Percentiles rank a stretch among this genome's conserved stretches.
Evolutionary conservation across 164 flowering plant genomes (phyloP).

Genomic region (Vitis amurensis): DNA sequence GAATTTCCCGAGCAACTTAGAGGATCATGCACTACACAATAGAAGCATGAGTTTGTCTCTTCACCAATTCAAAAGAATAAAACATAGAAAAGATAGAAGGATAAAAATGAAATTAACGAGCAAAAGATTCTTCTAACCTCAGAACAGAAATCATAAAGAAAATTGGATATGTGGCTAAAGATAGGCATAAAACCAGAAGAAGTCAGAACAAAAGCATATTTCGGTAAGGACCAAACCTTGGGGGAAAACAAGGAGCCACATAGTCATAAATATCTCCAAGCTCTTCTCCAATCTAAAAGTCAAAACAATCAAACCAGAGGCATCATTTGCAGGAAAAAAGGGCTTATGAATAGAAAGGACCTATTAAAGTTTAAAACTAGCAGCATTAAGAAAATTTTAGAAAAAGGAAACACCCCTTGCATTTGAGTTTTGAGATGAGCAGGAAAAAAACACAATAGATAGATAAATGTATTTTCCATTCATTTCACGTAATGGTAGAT

Average conservation of each 20-base stretch:
- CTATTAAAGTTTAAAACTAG: neutral
- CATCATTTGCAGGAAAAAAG: neutral
- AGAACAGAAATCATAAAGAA: neutral
- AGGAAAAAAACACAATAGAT: too few species aligned
- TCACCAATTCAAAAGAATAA: too few species aligned
- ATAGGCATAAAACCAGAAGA: neutral
- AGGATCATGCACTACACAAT: too few species aligned
- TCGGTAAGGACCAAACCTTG: constrained; percentile 59
- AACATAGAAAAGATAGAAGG: too few species aligned
- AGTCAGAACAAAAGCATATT: neutral
- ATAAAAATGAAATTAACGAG: neutral
- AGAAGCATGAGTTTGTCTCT: too few species aligned
- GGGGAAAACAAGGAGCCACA: constrained; percentile 99
- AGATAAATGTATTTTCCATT: too few species aligned
- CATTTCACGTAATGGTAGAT: too few species aligned
- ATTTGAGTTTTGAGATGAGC: too few species aligned
- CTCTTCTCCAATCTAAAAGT: constrained; percentile 84
- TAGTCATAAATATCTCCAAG: constrained; percentile 97
- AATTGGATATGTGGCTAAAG: neutral
- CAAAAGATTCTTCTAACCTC: neutral
- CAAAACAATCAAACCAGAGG: constrained; percentile 11
- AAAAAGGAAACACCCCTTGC: too few species aligned
- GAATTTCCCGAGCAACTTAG: too few species aligned
- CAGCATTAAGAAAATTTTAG: neutral
- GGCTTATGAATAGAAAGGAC: neutral